phyloP scores from a whole-genome alignment of 106 monocot genomes.

The Dioscorea zingiberensis region DNA sequence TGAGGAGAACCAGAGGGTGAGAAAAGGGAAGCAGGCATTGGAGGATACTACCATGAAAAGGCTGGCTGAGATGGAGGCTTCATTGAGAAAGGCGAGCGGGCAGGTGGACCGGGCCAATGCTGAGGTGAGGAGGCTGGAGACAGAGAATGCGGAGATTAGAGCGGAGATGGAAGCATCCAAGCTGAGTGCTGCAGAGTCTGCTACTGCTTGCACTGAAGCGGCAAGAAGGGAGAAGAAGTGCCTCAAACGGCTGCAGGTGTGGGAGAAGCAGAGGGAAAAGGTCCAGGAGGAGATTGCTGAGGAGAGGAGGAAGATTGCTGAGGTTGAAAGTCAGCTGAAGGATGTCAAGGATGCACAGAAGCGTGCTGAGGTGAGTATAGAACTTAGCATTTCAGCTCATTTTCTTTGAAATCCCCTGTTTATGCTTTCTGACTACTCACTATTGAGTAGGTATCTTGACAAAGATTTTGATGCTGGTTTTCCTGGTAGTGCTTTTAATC shows the following conservation, averaged over 20 bases:
- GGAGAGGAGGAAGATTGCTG: conserved; percentile 34
- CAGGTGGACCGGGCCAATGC: conserved; percentile 87
- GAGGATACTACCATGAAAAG: conserved; percentile 76
- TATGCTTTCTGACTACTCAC: too few relatives aligned
- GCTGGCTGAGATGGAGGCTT: conserved; percentile 74
- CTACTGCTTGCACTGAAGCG: conserved; percentile 33
- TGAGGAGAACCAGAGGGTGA: conserved; percentile 62
- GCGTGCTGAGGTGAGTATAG: conserved; percentile 44
- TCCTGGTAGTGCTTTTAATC: too few relatives aligned
- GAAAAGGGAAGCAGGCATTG: conserved; percentile 61
- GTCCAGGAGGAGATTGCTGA: conserved; percentile 44
- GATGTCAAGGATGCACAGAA: conserved; percentile 35
- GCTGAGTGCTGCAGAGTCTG: conserved; percentile 65
- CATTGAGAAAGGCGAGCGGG: conserved; percentile 61
- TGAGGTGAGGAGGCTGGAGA: conserved; percentile 47
- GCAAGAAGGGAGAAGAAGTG: conserved; percentile 61
- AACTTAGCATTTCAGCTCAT: too few relatives aligned
- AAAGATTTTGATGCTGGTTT: too few relatives aligned
- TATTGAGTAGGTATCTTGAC: too few relatives aligned
- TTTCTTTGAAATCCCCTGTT: too few relatives aligned
- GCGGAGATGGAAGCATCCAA: conserved; percentile 93
- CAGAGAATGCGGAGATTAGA: conserved; percentile 86
- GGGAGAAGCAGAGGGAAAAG: conserved; percentile 76
- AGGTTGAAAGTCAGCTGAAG: conserved; percentile 29
- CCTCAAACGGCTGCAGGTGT: conserved; percentile 50